Percentiles rank a stretch among this genome's conserved stretches.
These are phyloP conservation scores for Magnolia kwangsiensis DNA, from an alignment of 164 flowering plant genomes.

Conservation along the genomic window DNA sequence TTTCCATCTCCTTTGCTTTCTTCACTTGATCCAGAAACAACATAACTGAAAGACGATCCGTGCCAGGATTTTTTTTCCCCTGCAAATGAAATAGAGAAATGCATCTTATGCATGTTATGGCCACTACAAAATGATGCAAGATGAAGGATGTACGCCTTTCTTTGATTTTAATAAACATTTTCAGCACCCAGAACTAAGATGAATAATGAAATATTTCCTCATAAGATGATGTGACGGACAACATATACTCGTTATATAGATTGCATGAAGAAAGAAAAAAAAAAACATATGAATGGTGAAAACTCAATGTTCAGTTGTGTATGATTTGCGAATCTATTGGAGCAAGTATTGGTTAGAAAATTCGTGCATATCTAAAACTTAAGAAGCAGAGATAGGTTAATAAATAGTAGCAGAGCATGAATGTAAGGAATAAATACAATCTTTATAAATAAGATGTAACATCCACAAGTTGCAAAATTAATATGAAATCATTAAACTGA, in stretches of 20 bases:
- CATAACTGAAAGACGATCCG: slow-evolving; percentile 56
- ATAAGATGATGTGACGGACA: background rate
- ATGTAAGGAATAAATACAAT: too few species aligned
- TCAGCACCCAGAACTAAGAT: background rate
- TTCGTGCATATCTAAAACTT: background rate
- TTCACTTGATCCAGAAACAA: slow-evolving; percentile 63
- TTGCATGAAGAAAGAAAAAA: background rate
- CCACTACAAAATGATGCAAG: background rate
- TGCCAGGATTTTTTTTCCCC: slow-evolving; percentile 96
- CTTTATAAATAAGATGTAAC: too few species aligned
- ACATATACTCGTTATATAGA: background rate
- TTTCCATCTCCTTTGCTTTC: slow-evolving; percentile 82
- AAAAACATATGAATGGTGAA: background rate
- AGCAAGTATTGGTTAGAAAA: background rate
- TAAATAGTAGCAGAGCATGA: too few species aligned
- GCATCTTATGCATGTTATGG: background rate
- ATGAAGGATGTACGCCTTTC: background rate
- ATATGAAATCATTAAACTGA: too few species aligned
- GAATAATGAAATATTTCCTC: background rate
- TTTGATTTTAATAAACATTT: too few species aligned
- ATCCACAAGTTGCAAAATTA: too few species aligned
- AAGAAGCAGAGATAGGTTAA: background rate
- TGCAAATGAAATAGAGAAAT: slow-evolving; percentile 20
- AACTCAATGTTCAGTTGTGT: background rate
- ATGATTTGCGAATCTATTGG: background rate